These are phyloP conservation scores for Fagopyrum homotropicum DNA, from an alignment of 148 eudicot genomes.

Conservation along the genomic window DNA sequence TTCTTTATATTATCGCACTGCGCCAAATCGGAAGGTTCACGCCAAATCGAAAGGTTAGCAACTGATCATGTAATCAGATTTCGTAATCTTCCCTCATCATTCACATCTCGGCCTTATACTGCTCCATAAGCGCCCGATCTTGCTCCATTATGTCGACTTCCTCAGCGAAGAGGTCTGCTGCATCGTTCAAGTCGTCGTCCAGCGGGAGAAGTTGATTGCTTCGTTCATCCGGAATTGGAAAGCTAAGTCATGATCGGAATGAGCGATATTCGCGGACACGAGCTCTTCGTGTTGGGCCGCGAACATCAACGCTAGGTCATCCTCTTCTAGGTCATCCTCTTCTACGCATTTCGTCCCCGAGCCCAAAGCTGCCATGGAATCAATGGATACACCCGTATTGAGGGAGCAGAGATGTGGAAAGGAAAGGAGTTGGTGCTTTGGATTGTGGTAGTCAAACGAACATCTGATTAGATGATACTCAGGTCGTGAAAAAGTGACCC, in stretches of 20 bases:
- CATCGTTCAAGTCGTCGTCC: constrained; percentile 10
- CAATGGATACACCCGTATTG: no score
- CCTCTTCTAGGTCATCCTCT: constrained; percentile 2
- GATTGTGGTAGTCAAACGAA: no score
- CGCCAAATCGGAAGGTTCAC: no score
- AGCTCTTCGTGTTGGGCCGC: background rate
- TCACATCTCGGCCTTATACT: constrained; percentile 19
- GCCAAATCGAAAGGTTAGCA: no score
- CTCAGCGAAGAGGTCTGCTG: constrained; percentile 17
- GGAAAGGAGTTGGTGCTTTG: no score
- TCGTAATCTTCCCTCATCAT: constrained; percentile 21
- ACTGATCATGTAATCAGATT: constrained; percentile 42
- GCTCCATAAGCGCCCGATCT: constrained; percentile 23
- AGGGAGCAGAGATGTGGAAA: no score
- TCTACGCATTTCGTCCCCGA: background rate
- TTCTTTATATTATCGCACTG: no score
- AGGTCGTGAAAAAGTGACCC: no score
- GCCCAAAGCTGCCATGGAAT: background rate
- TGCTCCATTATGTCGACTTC: constrained; percentile 32
- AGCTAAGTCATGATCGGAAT: constrained; percentile 25
- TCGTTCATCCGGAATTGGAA: constrained; percentile 34
- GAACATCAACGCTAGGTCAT: background rate
- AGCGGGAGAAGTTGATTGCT: constrained; percentile 23
- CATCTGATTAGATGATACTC: no score
- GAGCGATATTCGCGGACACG: constrained; percentile 16